phyloP scores from a whole-genome alignment of 306 rosid species.

The Adenanthera pavonina region DNA sequence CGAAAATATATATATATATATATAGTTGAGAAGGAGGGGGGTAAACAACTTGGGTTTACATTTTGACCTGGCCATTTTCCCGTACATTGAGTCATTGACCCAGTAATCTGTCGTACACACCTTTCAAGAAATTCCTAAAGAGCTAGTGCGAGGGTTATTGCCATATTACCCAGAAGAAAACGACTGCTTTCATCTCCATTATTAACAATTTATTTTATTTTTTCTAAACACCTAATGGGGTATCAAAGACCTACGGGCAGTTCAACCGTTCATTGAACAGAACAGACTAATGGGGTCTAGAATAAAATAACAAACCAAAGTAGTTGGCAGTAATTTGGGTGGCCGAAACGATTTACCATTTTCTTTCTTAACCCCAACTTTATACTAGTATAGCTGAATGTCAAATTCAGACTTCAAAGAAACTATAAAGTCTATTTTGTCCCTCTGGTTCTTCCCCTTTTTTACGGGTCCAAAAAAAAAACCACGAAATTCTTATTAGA shows the following conservation, averaged over 20 bases:
- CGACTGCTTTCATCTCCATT: background rate
- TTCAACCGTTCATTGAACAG: slow-evolving; percentile 34
- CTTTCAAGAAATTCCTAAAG: background rate
- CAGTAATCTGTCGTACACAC: background rate
- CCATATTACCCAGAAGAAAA: too few relatives aligned
- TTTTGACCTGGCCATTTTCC: background rate
- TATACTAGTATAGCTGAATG: background rate
- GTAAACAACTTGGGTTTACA: slow-evolving; percentile 16
- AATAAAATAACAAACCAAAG: background rate
- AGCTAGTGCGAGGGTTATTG: background rate
- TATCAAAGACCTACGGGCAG: background rate
- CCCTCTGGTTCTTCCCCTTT: too few relatives aligned
- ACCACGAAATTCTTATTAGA: too few relatives aligned
- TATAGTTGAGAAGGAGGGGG: too few relatives aligned
- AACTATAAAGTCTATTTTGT: background rate
- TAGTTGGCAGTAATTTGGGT: background rate
- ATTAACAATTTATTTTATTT: background rate
- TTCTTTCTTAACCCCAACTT: background rate
- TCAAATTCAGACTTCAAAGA: slow-evolving; percentile 33
- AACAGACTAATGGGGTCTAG: background rate
- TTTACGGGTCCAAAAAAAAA: too few relatives aligned
- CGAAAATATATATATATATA: too few relatives aligned
- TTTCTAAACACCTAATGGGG: too few relatives aligned
- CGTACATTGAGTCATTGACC: background rate
- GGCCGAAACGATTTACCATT: background rate